A percentile compares a stretch with the other conserved stretches of the same genome.
These are phyloP conservation scores for Lenzites betulinus DNA, from an alignment of 768 basidiomycete genomes.

Conservation along the genomic window DNA sequence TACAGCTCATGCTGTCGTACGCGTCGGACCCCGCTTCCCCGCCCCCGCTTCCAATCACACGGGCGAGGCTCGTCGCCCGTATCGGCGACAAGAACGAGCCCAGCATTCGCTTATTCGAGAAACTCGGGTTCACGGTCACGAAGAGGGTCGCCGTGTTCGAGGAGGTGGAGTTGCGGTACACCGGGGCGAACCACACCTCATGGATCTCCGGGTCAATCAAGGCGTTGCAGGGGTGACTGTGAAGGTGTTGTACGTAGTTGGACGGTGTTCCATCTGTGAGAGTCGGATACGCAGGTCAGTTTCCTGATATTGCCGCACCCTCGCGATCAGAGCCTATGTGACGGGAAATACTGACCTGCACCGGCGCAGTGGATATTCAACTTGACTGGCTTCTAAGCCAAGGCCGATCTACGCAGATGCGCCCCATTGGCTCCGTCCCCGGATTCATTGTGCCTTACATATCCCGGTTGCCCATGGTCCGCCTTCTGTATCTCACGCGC, in stretches of 20 bases:
- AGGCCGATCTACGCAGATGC: not conserved
- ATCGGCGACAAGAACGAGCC: conserved; percentile 69
- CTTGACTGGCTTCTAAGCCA: not conserved
- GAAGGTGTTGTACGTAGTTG: not conserved
- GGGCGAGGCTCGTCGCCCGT: conserved; percentile 61
- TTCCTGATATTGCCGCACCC: not conserved
- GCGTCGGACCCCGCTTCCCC: conserved; percentile 43
- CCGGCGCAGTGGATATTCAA: not conserved
- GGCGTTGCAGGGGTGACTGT: not conserved
- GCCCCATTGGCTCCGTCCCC: not conserved
- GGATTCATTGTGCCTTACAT: not conserved
- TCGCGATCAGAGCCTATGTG: not conserved
- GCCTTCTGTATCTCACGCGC: conserved; percentile 2
- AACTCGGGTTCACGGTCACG: conserved; percentile 72
- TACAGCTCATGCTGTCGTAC: conserved; percentile 70
- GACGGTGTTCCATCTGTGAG: not conserved
- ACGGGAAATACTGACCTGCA: not conserved
- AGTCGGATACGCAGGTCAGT: not conserved
- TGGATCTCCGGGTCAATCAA: conserved; percentile 21
- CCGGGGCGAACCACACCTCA: conserved; percentile 1
- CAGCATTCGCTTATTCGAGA: conserved; percentile 72
- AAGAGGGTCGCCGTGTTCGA: conserved; percentile 74
- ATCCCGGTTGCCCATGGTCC: not conserved
- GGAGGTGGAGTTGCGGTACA: conserved; percentile 78
- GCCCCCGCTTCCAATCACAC: conserved; percentile 42